Percentiles rank a stretch among this genome's conserved stretches.
phyloP scores from a whole-genome alignment of 345 rosid genomes.

The Pistacia integerrima region DNA sequence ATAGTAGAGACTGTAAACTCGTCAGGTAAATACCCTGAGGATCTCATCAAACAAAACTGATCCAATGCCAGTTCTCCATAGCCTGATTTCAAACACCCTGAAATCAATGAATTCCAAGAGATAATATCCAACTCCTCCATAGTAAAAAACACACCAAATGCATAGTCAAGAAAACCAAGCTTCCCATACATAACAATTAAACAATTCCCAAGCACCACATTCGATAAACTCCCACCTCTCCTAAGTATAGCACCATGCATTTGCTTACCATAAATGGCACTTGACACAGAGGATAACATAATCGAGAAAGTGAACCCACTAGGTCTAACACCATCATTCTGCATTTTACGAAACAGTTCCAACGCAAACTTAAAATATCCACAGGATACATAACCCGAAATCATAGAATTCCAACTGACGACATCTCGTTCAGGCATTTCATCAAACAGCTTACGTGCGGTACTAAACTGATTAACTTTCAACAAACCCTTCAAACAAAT shows the following conservation, averaged over 20 bases:
- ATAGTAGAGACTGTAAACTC: slow-evolving; percentile 53
- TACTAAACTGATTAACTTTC: slow-evolving; percentile 20
- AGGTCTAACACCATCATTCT: slow-evolving; percentile 39
- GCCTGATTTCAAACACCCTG: slow-evolving; percentile 48
- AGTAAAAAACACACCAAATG: slow-evolving; percentile 48
- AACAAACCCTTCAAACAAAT: slow-evolving; percentile 52
- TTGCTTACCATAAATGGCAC: slow-evolving; percentile 55
- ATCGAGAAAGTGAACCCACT: slow-evolving; percentile 63
- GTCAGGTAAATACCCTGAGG: slow-evolving; percentile 47
- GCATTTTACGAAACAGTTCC: slow-evolving; percentile 54
- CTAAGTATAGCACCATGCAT: slow-evolving; percentile 60
- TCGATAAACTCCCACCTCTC: slow-evolving; percentile 36
- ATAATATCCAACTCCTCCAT: slow-evolving; percentile 58
- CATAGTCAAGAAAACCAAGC: slow-evolving; percentile 49
- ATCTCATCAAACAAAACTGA: slow-evolving; percentile 51
- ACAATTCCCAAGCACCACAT: slow-evolving; percentile 70
- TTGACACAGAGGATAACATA: slow-evolving; percentile 45
- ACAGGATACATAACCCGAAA: slow-evolving; percentile 47
- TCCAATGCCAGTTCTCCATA: slow-evolving; percentile 43
- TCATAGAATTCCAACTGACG: slow-evolving; percentile 74
- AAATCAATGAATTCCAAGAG: slow-evolving; percentile 77
- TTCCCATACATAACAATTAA: slow-evolving; percentile 71
- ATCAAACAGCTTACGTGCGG: slow-evolving; percentile 53
- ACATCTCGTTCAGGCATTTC: slow-evolving; percentile 71
- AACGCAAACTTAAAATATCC: slow-evolving; percentile 42